Conservation (phyloP, 2,329 filamentous ascomycete species). For the Phialophora verrucosa region DNA sequence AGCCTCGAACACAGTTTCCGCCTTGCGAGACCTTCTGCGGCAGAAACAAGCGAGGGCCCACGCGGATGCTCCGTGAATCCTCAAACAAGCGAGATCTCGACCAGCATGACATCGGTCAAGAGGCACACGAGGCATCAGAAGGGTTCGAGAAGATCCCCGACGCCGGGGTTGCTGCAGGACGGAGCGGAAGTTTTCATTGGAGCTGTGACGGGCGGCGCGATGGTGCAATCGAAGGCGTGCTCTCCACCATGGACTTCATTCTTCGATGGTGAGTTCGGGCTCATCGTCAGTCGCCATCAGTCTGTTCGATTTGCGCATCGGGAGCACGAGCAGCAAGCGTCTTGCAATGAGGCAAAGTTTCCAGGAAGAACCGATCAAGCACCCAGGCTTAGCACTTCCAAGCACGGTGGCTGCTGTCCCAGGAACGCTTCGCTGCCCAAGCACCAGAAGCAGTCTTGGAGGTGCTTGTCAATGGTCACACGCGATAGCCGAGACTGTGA, state of each 20-base stretch:
- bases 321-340: background rate
- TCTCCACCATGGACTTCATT: background rate
- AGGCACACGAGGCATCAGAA: background rate
- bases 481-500: background rate
- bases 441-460: constrained; percentile 1
- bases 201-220: constrained; percentile 34
- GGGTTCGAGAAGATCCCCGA: constrained; percentile 2
- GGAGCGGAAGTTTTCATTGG: constrained; percentile 12
- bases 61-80: constrained; percentile 2
- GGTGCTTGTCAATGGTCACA: constrained; percentile 1
- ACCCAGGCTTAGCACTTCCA: constrained; percentile 4
- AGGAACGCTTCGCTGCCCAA: constrained; percentile 3
- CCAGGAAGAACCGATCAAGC: constrained; percentile 1
- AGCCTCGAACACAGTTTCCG: background rate
- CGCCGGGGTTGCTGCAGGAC: background rate
- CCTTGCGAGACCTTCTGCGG: constrained; percentile 6
- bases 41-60: constrained; percentile 11
- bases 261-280: constrained; percentile 2
- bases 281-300: background rate
- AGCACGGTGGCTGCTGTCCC: background rate
- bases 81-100: constrained; percentile 22
- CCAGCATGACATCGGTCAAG: background rate
- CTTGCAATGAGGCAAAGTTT: background rate
- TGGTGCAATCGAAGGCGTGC: constrained; percentile 42
- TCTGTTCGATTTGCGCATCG: background rate